A percentile compares a stretch with the other conserved stretches of the same genome.
Conservation (phyloP, 2,329 filamentous ascomycete genomes). For the Fusarium kyushuense region DNA sequence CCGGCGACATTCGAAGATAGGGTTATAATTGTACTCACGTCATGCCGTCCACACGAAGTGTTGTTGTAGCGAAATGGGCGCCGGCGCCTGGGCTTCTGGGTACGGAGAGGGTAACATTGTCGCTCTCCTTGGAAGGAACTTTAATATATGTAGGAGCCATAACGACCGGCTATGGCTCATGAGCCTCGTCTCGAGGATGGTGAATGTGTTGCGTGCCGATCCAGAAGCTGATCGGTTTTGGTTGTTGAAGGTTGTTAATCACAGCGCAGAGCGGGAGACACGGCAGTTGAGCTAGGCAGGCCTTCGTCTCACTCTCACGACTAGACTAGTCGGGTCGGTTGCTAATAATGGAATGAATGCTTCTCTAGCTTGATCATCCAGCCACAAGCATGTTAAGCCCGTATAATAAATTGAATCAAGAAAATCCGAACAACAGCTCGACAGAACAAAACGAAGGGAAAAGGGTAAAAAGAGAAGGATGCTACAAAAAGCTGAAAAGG, state of each 20-base stretch:
- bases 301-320: slow-evolving; percentile 24
- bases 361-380: slow-evolving; percentile 37
- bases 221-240: slow-evolving; percentile 17
- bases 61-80: slow-evolving; percentile 86
- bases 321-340: slow-evolving; percentile 38
- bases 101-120: slow-evolving; percentile 43
- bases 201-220: slow-evolving; percentile 52
- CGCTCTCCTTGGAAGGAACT: slow-evolving; percentile 60
- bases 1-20: slow-evolving; percentile 27
- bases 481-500: slow-evolving; percentile 12
- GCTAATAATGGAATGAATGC: slow-evolving; percentile 37
- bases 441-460: slow-evolving; percentile 32
- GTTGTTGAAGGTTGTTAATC: slow-evolving; percentile 23
- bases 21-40: slow-evolving; percentile 63
- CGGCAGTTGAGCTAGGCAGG: slow-evolving; percentile 15
- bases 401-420: slow-evolving; percentile 15
- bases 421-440: slow-evolving; percentile 30
- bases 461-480: background rate
- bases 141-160: slow-evolving; percentile 67
- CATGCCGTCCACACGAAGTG: slow-evolving; percentile 90
- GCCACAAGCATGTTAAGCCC: slow-evolving; percentile 40
- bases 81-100: slow-evolving; percentile 51
- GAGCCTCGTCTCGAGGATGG: slow-evolving; percentile 35
- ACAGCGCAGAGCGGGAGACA: slow-evolving; percentile 19
- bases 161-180: slow-evolving; percentile 30